Percentiles rank a stretch among this genome's conserved stretches.
Evolutionary conservation across 2,329 filamentous ascomycete species (phyloP).

Genomic region (Botrytis byssoidea): DNA sequence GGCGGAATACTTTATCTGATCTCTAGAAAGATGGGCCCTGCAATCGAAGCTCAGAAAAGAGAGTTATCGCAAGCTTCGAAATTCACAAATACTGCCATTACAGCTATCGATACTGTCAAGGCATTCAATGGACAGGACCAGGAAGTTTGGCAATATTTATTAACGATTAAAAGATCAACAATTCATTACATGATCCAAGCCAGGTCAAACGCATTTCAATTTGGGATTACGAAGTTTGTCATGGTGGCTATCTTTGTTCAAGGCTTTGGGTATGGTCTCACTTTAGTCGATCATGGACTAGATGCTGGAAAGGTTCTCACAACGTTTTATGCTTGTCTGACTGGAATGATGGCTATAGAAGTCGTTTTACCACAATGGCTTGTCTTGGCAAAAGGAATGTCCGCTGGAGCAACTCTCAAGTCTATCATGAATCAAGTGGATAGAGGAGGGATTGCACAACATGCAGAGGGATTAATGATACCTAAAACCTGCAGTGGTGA

Average conservation of each 20-base stretch:
- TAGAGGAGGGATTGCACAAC: conserved; percentile 31
- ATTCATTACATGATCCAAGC: conserved; percentile 66
- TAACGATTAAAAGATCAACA: conserved; percentile 57
- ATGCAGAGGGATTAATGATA: conserved; percentile 37
- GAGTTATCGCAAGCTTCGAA: conserved; percentile 71
- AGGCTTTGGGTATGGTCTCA: conserved; percentile 84
- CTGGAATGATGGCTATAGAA: conserved; percentile 73
- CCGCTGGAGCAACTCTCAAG: conserved; percentile 65
- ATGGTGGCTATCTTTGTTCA: conserved; percentile 78
- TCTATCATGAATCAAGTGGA: conserved; percentile 43
- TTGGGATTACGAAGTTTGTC: conserved; percentile 71
- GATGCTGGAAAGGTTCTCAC: conserved; percentile 70
- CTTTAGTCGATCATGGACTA: conserved; percentile 59
- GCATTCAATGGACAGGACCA: conserved; percentile 73
- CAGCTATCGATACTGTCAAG: conserved; percentile 81
- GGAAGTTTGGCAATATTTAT: conserved; percentile 65
- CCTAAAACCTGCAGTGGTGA: conserved; percentile 58
- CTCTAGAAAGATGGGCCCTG: conserved; percentile 59
- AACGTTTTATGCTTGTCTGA: conserved; percentile 80
- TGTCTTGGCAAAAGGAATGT: conserved; percentile 74
- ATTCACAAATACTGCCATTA: conserved; percentile 65
- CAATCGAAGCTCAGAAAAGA: conserved; percentile 66
- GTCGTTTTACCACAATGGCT: conserved; percentile 73
- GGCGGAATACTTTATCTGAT: conserved; percentile 58
- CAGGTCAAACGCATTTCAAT: conserved; percentile 66